Evolutionary conservation across 2,329 filamentous ascomycete genomes (phyloP), one percentile per base, ranked within the genome.

Genomic region (Trichoderma hamatum): DNA sequence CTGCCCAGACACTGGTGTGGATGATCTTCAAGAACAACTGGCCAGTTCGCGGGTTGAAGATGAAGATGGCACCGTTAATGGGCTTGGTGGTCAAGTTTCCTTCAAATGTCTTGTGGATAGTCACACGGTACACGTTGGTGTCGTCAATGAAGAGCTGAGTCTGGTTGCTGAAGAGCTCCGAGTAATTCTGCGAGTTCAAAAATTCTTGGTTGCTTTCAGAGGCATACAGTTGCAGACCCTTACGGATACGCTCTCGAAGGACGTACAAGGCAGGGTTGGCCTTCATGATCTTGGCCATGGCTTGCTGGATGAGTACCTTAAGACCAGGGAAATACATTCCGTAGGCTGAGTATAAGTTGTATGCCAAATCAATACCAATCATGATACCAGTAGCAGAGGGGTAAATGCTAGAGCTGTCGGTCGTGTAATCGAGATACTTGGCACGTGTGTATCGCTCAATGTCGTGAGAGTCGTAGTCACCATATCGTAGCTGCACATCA

Each of bases 281-380:
- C 83, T 99, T 99, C 96, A 99, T 99, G 78, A 99, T 89, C 89
- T 99, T 99, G 60, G 94, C 94, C 96, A 99, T 99, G 6, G 96
- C 96, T 80, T 98, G 95, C 80, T 99, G 96, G 30, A 99, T 85
- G 28, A 99, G 87, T 59, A 94, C 92, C 85, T 99, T 99, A 71
- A 99, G 83, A 77, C 96, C 96, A 59, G 96, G 96, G 89, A 99
- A 99, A 84, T 97, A 99, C 82, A 97, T 95, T 63, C 96, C 96
- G 75, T 97, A 99, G 0, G 96, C 96, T 9, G 96, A 98, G 84
- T 98, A 98, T 51, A 99, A 83, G 79, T 99, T 99, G 86, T 99
- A 99, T 0, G 96, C 95, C 75, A 99, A 86, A 82, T 99, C 96
- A 71, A 99, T 96, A 75, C 92, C 95, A 76, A 99, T 93, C 96